Base-by-base conservation (phyloP, 768 basidiomycete species). In the Hygrophoropsis aurantiaca region DNA sequence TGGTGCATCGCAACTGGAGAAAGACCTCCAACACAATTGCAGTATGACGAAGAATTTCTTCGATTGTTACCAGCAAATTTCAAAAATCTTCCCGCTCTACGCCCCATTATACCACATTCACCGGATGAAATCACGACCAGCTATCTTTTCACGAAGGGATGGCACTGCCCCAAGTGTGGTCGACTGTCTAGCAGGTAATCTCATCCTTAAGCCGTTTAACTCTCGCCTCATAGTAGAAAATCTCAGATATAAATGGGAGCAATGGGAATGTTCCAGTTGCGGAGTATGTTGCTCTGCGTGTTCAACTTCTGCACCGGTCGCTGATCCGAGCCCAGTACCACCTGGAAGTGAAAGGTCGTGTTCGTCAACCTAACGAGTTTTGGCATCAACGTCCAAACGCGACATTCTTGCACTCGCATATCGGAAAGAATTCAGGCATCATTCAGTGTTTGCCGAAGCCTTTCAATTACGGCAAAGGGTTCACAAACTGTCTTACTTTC, bases 161-260 rank as follows among this genome's bases (percentile, higher is more conserved):
- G 81, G 71, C 84, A 87, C 58, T 92, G 90, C 59, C 51, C 45
- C 15, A 48, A 60, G 7, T 92, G 90, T 56, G 89, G 90, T 23
- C 77, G 87, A 20, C 64, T 91, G 33, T 87, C 87, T 8, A 82
- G 80, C 69, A 78, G 88, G 88, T 89, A 49, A 40, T 74, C 56
- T 37, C 42, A 18, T 44, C 24, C 15, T 25, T 21, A 20, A 18
- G 33, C 47, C 25, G n/a, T 16, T 30, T 13, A 32, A 3, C 18
- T 38, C 37, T 30, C 10, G 23, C 21, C 5, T 30, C 52, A 47
- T 55, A 27, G 33, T 41, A 42, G 27, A 35, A 39, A 16, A 40
- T 37, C 34, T 23, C 48, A 90, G 89, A 54, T 82, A 62, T 43
- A 84, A 83, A 63, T 90, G 87, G 88, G 79, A 87, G 58, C 58